Conservation (phyloP, 306 rosid genomes). For the Begonia peltatifolia region DNA sequence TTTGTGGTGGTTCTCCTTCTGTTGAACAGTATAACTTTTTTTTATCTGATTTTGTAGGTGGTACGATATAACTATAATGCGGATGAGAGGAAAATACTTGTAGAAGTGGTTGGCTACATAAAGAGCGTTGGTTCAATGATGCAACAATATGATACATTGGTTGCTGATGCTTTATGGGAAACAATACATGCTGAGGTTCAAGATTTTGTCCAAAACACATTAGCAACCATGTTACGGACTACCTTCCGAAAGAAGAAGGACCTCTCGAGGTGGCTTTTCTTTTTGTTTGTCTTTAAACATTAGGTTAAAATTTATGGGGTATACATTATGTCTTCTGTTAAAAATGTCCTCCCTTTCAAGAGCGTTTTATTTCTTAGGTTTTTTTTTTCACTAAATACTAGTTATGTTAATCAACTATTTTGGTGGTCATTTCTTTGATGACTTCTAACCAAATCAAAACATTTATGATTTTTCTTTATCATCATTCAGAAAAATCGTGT, state of each 20-base stretch:
- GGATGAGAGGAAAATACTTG: slow-evolving; percentile 83
- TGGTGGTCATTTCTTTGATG: too few species aligned
- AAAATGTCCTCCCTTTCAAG: too few species aligned
- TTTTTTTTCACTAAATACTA: too few species aligned
- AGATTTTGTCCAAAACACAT: slow-evolving; percentile 94
- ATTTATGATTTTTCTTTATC: too few species aligned
- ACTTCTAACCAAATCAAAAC: too few species aligned
- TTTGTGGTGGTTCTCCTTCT: slow-evolving; percentile 2
- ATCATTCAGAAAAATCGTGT: too few species aligned
- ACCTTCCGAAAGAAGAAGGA: slow-evolving; percentile 97
- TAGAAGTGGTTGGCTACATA: slow-evolving; percentile 89
- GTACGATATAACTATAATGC: slow-evolving; percentile 83
- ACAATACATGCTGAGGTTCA: slow-evolving; percentile 97
- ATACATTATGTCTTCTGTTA: too few species aligned
- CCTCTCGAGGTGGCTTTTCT: slow-evolving; percentile 56
- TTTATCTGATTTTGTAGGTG: slow-evolving; percentile 36
- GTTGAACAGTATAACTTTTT: slow-evolving; percentile 5
- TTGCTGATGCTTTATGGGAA: slow-evolving; percentile 99
- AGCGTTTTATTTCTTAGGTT: too few species aligned
- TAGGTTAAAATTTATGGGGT: too few species aligned
- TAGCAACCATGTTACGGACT: slow-evolving; percentile 85
- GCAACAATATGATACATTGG: slow-evolving; percentile 84
- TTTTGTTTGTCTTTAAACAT: too few species aligned
- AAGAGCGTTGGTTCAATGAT: slow-evolving; percentile 94
- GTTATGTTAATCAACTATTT: too few species aligned